phyloP scores from a whole-genome alignment of 345 rosid genomes.

The Eucalyptus lansdowneana region DNA sequence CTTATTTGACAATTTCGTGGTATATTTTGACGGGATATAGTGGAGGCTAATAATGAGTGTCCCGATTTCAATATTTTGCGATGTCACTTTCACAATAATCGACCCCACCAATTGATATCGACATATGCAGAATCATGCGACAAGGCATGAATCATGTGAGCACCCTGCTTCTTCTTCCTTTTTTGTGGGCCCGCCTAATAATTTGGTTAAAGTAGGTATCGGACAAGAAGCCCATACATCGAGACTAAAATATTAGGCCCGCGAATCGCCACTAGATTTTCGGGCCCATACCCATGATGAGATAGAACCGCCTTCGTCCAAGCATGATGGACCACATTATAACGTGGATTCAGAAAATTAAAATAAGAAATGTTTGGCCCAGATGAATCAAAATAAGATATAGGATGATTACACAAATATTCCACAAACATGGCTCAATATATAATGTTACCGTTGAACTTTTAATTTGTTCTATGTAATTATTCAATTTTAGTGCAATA shows the following conservation, averaged over 20 bases:
- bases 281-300: not conserved
- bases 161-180: not conserved
- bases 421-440: too few species aligned
- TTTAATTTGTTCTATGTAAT: too few species aligned
- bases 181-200: not conserved
- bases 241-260: not conserved
- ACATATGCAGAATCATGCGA: not conserved
- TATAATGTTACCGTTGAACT: too few species aligned
- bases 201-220: not conserved
- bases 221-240: not conserved
- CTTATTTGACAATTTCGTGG: accelerated
- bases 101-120: not conserved
- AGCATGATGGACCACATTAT: not conserved
- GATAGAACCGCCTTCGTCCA: not conserved
- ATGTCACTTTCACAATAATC: not conserved
- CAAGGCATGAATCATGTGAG: not conserved
- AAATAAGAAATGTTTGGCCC: not conserved
- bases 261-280: not conserved
- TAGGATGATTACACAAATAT: not conserved
- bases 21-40: too few species aligned
- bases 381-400: not conserved
- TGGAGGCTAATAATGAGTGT: too few species aligned
- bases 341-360: not conserved
- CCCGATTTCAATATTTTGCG: too few species aligned
- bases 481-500: too few species aligned